A percentile compares a stretch with the other conserved stretches of the same genome.
Evolutionary conservation across 2,329 filamentous ascomycete genomes (phyloP).

Genomic region (Cercospora zeina): DNA sequence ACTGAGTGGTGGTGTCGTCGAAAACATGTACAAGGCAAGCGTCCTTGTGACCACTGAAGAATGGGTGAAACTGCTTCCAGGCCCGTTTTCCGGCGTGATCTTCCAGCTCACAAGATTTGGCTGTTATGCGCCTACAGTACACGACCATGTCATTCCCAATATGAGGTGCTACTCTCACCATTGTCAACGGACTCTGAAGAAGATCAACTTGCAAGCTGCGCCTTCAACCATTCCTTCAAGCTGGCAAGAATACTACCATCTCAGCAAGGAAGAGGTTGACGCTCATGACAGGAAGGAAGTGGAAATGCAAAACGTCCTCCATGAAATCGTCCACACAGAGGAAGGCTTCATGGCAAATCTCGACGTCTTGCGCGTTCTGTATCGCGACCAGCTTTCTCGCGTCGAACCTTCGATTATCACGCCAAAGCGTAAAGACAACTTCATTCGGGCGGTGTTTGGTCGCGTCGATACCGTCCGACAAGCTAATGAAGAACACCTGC

Average conservation of each 20-base stretch:
- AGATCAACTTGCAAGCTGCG: slow-evolving; percentile 81
- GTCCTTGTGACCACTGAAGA: slow-evolving; percentile 88
- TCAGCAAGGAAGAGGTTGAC: slow-evolving; percentile 75
- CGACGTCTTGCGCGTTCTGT: slow-evolving; percentile 79
- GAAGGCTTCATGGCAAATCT: slow-evolving; percentile 88
- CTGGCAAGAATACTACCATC: slow-evolving; percentile 85
- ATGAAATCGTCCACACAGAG: slow-evolving; percentile 93
- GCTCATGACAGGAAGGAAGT: slow-evolving; percentile 79
- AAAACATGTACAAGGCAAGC: slow-evolving; percentile 74
- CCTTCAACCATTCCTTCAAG: slow-evolving; percentile 70
- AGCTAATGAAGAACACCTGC: slow-evolving; percentile 87
- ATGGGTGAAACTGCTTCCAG: slow-evolving; percentile 90
- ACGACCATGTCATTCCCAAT: slow-evolving; percentile 65
- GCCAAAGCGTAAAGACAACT: slow-evolving; percentile 74
- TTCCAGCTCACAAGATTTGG: slow-evolving; percentile 90
- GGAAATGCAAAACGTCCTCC: slow-evolving; percentile 87
- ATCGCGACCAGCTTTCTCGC: slow-evolving; percentile 73
- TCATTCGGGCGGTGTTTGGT: slow-evolving; percentile 83
- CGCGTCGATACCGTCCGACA: slow-evolving; percentile 84
- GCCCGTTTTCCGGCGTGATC: slow-evolving; percentile 80
- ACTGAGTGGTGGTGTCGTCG: slow-evolving; percentile 73
- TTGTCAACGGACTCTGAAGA: slow-evolving; percentile 90
- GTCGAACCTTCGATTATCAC: slow-evolving; percentile 79
- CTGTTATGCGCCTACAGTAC: slow-evolving; percentile 84
- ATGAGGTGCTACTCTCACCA: slow-evolving; percentile 85